Base-by-base conservation (phyloP, 202 grass and related monocot species). In the Zoysia matrella region DNA sequence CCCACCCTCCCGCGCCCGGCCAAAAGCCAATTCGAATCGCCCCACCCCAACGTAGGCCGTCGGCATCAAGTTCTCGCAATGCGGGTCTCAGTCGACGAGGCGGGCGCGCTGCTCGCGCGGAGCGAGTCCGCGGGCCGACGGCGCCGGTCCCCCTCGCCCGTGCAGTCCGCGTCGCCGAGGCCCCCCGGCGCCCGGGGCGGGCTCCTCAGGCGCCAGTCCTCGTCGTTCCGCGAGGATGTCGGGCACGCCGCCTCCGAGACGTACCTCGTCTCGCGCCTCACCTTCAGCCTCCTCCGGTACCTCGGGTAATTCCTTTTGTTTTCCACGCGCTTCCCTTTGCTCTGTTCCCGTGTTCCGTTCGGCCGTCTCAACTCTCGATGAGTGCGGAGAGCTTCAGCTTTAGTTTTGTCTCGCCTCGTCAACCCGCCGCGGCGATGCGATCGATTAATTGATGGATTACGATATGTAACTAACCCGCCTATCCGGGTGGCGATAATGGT, bases 191-290 rank as follows among this genome's bases (percentile, higher is more conserved):
- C 58, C 60, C 60, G 60, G 8, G 76, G 45, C 16, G 71, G 60
- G 7, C 54, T 40, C 8, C 73, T 72, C 30, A 55, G 60, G 74
- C 88, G 82, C 42, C 80, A 88, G 48, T 84, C 87, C 1, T 98
- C 88, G 47, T 98, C 90, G 51, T 95, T 98, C 85, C 76, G 92
- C 63, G 39, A 88, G 44, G 92, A 98, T 58, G 88, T 98, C 14
- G 80, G 77, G 14, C 96, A 92, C 75, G 96, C 96, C 53, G 96
- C 96, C 15, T 90, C 92, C 49, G 96, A 95, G 85, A 95, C 96
- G 0, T 98, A 95, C 83, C 92, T 95, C 72, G 84, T 98, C 67
- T 93, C 89, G 53, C 85, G 92, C 65, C 92, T 98, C 69, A 52
- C 96, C 70, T 84, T 95, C 79, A 85, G 55, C 11, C 92, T 98